phyloP scores from a whole-genome alignment of 768 basidiomycete genomes.

The Inosperma sp. region DNA sequence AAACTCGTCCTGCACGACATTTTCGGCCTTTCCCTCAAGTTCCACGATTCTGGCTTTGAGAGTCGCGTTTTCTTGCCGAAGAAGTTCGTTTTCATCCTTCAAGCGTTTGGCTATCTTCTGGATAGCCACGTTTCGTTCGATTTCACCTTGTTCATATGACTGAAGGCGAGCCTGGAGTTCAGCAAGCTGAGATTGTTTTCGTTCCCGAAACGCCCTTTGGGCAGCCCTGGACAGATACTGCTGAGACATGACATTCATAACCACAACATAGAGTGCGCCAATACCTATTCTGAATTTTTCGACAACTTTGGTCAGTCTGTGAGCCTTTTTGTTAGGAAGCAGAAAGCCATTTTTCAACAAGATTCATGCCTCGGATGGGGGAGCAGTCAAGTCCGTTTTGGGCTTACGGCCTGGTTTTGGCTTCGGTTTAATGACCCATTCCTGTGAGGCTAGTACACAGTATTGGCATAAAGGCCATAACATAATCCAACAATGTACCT shows the following conservation, averaged over 20 bases:
- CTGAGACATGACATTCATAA: background rate
- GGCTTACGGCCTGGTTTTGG: constrained; percentile 87
- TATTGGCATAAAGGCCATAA: background rate
- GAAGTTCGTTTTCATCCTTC: constrained; percentile 80
- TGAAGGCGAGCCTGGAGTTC: constrained; percentile 84
- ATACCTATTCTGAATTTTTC: constrained; percentile 78
- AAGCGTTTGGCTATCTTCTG: constrained; percentile 78
- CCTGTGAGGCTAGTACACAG: constrained; percentile 62
- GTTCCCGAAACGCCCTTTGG: constrained; percentile 85
- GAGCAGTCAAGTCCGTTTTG: constrained; percentile 57
- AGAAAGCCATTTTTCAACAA: background rate
- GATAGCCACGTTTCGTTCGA: constrained; percentile 79
- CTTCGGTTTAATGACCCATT: constrained; percentile 84
- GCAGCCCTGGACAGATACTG: constrained; percentile 53
- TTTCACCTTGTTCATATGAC: constrained; percentile 86
- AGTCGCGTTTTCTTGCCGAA: constrained; percentile 60
- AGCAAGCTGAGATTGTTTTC: constrained; percentile 83
- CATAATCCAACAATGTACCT: constrained; percentile 37
- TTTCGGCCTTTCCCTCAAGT: constrained; percentile 37
- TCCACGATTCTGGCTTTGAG: constrained; percentile 50
- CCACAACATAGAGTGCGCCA: constrained; percentile 11
- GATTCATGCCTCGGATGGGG: constrained; percentile 44
- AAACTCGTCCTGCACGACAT: background rate
- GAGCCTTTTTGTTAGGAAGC: background rate
- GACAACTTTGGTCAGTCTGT: constrained; percentile 47